Conservation (phyloP, 1,139 yeast genomes). For the Casaregolazyma lundiana region DNA sequence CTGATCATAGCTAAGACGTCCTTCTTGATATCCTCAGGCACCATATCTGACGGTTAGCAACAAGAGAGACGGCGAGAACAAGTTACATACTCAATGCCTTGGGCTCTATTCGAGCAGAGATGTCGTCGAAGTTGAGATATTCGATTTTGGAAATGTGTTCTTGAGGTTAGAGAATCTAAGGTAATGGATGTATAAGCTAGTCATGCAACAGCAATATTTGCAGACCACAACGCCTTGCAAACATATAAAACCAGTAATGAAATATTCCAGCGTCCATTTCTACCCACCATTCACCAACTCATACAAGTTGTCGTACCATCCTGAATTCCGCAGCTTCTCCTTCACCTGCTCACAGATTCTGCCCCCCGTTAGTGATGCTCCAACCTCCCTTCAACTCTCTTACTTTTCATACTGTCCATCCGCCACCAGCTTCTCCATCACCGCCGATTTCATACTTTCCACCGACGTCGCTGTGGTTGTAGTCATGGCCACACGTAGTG, state of each 20-base stretch:
- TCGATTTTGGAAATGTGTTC: slow-evolving; percentile 39
- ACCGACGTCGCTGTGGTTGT: slow-evolving; percentile 8
- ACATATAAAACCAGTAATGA: too few species aligned
- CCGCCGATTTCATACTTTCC: slow-evolving; percentile 7
- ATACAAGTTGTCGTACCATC: slow-evolving; percentile 80
- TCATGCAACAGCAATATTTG: slow-evolving; percentile 36
- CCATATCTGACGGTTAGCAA: slow-evolving; percentile 38
- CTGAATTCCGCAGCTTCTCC: slow-evolving; percentile 64
- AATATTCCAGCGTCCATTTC: too few species aligned
- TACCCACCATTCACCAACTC: slow-evolving; percentile 46
- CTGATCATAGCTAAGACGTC: slow-evolving; percentile 57
- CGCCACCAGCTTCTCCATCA: slow-evolving; percentile 51
- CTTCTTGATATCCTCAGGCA: slow-evolving; percentile 60
- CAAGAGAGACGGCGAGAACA: slow-evolving; percentile 21
- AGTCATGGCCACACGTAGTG: not conserved
- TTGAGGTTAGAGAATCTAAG: slow-evolving; percentile 14
- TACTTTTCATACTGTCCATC: slow-evolving; percentile 74
- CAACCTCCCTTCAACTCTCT: slow-evolving; percentile 6
- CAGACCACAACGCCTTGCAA: too few species aligned
- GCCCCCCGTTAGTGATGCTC: too few species aligned
- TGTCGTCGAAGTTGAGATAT: slow-evolving; percentile 48
- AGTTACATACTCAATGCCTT: slow-evolving; percentile 47
- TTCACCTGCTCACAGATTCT: slow-evolving; percentile 48
- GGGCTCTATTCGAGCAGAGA: slow-evolving; percentile 55
- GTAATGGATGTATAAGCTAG: too few species aligned